Evolutionary conservation across 2,329 filamentous ascomycete species (phyloP).

Genomic region (Meredithiella fracta): DNA sequence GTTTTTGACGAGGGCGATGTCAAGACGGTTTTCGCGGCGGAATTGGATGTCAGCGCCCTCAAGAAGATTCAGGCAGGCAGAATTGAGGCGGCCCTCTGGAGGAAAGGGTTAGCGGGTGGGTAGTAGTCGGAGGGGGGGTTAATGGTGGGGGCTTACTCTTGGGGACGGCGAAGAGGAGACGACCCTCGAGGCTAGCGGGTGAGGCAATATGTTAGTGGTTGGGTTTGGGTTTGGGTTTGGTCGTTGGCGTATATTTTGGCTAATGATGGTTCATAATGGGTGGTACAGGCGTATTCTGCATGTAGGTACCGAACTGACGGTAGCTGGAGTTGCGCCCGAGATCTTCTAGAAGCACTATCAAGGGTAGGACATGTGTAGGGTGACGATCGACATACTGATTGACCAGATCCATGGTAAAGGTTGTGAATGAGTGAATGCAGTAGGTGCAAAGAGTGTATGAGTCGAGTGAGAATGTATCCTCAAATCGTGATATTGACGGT

Average conservation of each 20-base stretch:
- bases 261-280: background rate
- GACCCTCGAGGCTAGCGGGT: conserved; percentile 62
- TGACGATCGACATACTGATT: conserved; percentile 33
- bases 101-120: conserved; percentile 15
- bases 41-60: conserved; percentile 94
- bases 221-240: background rate
- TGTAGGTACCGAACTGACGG: too few species aligned
- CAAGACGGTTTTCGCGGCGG: conserved; percentile 80
- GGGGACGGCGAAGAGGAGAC: conserved; percentile 89
- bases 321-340: background rate
- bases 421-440: background rate
- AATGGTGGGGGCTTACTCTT: conserved; percentile 52
- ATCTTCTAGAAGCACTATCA: background rate
- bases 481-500: background rate
- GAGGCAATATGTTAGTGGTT: background rate
- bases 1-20: conserved; percentile 97
- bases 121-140: background rate
- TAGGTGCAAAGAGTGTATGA: background rate
- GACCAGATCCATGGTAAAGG: conserved; percentile 38
- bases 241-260: background rate
- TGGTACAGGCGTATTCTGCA: background rate
- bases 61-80: conserved; percentile 75
- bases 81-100: conserved; percentile 80
- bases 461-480: background rate
- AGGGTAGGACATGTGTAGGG: background rate